Evolutionary conservation across 1,284 basidiomycete species (phyloP).

Genomic region (Sporisorium iseilematis-ciliati): DNA sequence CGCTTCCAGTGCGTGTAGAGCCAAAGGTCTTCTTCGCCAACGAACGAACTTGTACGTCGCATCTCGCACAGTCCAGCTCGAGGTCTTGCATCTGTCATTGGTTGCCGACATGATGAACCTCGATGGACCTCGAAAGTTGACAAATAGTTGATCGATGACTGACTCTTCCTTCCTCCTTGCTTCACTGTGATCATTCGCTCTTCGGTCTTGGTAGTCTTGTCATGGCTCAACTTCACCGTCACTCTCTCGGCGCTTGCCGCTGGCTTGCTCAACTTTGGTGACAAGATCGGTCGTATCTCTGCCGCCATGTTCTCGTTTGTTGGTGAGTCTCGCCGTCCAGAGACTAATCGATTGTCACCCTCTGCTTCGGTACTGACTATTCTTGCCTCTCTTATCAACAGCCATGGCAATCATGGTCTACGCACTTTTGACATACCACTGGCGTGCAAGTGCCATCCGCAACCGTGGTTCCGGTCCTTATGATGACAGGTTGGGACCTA

Average conservation of each 20-base stretch:
- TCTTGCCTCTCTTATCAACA: slow-evolving; percentile 66
- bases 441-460: slow-evolving; percentile 93
- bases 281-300: slow-evolving; percentile 83
- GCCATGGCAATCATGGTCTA: slow-evolving; percentile 98
- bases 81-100: too few relatives aligned
- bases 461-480: slow-evolving; percentile 92
- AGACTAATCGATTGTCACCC: not conserved
- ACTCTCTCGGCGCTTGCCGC: slow-evolving; percentile 69
- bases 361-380: not conserved
- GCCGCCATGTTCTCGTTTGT: slow-evolving; percentile 92
- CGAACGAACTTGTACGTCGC: slow-evolving; percentile 66
- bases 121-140: too few relatives aligned
- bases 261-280: slow-evolving; percentile 70
- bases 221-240: slow-evolving; percentile 70
- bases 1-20: slow-evolving; percentile 69
- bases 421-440: slow-evolving; percentile 93
- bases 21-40: slow-evolving; percentile 70
- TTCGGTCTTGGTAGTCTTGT: slow-evolving; percentile 57
- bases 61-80: not conserved
- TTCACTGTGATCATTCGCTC: too few relatives aligned
- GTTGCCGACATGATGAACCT: too few relatives aligned
- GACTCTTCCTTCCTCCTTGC: not conserved
- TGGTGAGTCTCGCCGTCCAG: slow-evolving; percentile 74
- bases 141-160: not conserved
- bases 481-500: slow-evolving; percentile 84